A percentile compares a stretch with the other conserved stretches of the same genome.
These are phyloP conservation scores for Verticillium nubilum DNA, from an alignment of 2,329 filamentous ascomycete genomes.

Conservation along the genomic window DNA sequence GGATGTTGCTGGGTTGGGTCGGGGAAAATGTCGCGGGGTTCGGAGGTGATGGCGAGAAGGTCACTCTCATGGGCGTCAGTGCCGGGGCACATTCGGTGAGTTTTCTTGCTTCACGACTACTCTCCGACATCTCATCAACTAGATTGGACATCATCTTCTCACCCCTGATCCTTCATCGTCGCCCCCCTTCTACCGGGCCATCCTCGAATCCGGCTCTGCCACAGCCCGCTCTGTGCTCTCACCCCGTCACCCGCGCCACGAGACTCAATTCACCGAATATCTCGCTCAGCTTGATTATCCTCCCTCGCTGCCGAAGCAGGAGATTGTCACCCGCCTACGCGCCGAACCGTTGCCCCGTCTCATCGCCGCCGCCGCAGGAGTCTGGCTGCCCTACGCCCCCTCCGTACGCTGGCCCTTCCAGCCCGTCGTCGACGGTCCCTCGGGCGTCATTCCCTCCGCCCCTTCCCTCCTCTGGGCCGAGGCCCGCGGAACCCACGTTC, in stretches of 20 bases:
- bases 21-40: conserved; percentile 52
- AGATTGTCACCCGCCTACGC: conserved; percentile 47
- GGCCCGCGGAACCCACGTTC: conserved; percentile 45
- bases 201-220: conserved; percentile 53
- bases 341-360: conserved; percentile 31
- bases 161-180: conserved; percentile 32
- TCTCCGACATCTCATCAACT: conserved; percentile 7
- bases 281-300: conserved; percentile 46
- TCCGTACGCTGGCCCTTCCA: conserved; percentile 60
- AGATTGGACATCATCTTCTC: conserved; percentile 66
- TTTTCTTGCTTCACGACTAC: conserved; percentile 1
- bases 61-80: conserved; percentile 57
- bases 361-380: conserved; percentile 31
- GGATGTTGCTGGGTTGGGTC: conserved; percentile 54
- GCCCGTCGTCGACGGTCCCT: conserved; percentile 56
- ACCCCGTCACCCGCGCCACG: conserved; percentile 50
- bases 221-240: conserved; percentile 48
- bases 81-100: conserved; percentile 58
- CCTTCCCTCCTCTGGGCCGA: conserved; percentile 53
- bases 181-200: conserved; percentile 45
- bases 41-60: conserved; percentile 51
- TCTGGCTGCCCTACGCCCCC: conserved; percentile 37
- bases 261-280: conserved; percentile 50
- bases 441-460: conserved; percentile 47
- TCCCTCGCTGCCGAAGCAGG: conserved; percentile 28